Base-by-base conservation (phyloP, 2,329 filamentous ascomycete species). In the Alternaria triticina region DNA sequence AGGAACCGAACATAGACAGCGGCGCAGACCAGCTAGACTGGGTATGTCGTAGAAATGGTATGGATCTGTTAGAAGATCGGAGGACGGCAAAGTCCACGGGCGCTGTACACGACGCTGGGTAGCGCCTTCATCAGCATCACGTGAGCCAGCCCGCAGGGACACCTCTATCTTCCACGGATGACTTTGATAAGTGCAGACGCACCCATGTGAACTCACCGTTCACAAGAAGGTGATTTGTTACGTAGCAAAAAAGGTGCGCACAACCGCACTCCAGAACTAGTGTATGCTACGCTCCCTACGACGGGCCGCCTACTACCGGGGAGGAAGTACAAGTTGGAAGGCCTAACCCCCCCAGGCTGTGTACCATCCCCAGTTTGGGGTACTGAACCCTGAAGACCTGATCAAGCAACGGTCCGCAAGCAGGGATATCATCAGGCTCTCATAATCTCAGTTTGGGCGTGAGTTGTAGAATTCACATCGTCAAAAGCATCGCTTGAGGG, bases 261-360 rank as follows among this genome's bases (percentile, higher is more conserved):
- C 58, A 30, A 63, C 66, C 66, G 62, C 67, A 11, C 47, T 57
- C 47, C 43, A 59, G n/a, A n/a, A 44, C 33, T 51, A 28, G 52
- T 61, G 17, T 36, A 54, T 63, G 57, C 57, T 61, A 63, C 54
- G 10, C 46, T 30, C 54, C 25, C 27, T 46, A 43, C 52, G 40
- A 60, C 65, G 56, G 59, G 52, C 64, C 59, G 54, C 43, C 51
- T 65, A 56, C 55, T 50, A 46, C 43, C 33, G n/a, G 27, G 12
- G n/a, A 22, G 33, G 57, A 54, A 61, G 51, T 54, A 64, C 61
- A 57, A 15, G 49, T 20, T 54, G 17, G 20, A 28, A 28, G 43
- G 44, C 36, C 17, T 52, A 17, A 15, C 25, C 46, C 7, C 40
- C 17, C 27, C 22, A 12, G 25, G 44, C 43, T 57, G 59, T 59